These are phyloP conservation scores for Metschnikowia cerradonensis DNA, from an alignment of 805 yeast genomes.

Conservation along the genomic window DNA sequence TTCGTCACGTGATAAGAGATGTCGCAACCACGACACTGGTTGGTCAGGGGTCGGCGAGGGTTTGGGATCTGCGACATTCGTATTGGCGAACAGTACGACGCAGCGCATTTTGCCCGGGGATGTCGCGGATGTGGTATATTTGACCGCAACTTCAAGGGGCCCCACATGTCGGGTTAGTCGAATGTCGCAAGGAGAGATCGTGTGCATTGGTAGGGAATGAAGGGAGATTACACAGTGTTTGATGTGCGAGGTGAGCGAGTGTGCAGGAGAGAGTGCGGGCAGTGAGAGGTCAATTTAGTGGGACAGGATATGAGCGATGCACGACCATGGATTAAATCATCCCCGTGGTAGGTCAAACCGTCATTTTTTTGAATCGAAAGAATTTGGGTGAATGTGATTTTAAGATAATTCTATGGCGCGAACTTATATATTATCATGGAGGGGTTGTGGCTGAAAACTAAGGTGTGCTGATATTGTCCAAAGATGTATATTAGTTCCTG, in stretches of 20 bases:
- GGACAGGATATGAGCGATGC: too few relatives aligned
- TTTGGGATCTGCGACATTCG: background rate
- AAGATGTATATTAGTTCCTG: too few relatives aligned
- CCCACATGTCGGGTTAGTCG: slow-evolving; percentile 2
- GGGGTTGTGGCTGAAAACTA: too few relatives aligned
- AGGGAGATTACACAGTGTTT: background rate
- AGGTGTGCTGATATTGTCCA: too few relatives aligned
- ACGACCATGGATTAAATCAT: too few relatives aligned
- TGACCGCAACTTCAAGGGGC: background rate
- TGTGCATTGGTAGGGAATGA: background rate
- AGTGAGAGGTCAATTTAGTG: too few relatives aligned
- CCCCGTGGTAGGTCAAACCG: too few relatives aligned
- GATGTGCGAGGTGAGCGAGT: background rate
- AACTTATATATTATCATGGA: too few relatives aligned
- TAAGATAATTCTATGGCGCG: too few relatives aligned
- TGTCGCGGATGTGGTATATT: background rate
- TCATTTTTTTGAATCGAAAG: too few relatives aligned
- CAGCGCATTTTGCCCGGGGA: background rate
- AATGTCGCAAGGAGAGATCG: background rate
- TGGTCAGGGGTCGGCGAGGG: background rate
- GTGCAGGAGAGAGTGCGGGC: background rate
- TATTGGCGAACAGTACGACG: background rate
- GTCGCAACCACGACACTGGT: slow-evolving; percentile 10
- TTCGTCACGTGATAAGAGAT: slow-evolving; percentile 10
- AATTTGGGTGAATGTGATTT: too few relatives aligned